Base-by-base conservation (phyloP, 257 asterid species). In the Jacaranda mimosifolia region DNA sequence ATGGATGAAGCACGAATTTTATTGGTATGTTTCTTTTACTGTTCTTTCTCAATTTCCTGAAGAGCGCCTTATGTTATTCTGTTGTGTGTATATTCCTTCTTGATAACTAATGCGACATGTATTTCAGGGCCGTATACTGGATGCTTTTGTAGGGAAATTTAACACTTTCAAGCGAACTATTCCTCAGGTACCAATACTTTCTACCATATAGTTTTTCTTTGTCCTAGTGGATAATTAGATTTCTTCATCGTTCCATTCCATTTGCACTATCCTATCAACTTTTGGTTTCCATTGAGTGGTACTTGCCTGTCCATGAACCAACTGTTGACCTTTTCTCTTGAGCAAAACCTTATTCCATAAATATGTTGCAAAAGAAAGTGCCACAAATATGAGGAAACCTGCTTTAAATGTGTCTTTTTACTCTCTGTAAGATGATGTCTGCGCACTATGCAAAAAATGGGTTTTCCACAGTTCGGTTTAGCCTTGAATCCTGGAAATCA, bases 91-190 rank as follows among this genome's bases (percentile, higher is more conserved):
- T 19, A 43, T 46, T 59, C 35, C 76, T 63, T 64, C 46, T 70
- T 49, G 67, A 74, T 72, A 46, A 77, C 65, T 69, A 71, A 43
- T 79, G 62, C 55, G 38, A 63, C 63, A 48, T 70, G 60, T 64
- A 71, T 85, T 67, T 26, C 84, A 96, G 99, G 99, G 98, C 75
- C 96, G 99, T 64, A 96, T 96, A 83, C 82, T 96, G 91, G 99
- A 96, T 81, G 99, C 99, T 82, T 96, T 96, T 86, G 98, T 96
- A 56, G 98, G 99, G 62, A 96, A 96, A 83, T 96, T 96, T 83
- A 96, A 90, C 87, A 96, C 97, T 77, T 96, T 93, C 82, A 96
- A 93, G 90, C 97, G 92, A 60, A 93, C 93, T 60, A 93, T 96
- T 86, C 99, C 99, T 12, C 99, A 96, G 99, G 99, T 96, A 84